These are phyloP conservation scores for Phyllosticta citribraziliensis DNA, from an alignment of 2,329 filamentous ascomycete species.

Conservation along the genomic window DNA sequence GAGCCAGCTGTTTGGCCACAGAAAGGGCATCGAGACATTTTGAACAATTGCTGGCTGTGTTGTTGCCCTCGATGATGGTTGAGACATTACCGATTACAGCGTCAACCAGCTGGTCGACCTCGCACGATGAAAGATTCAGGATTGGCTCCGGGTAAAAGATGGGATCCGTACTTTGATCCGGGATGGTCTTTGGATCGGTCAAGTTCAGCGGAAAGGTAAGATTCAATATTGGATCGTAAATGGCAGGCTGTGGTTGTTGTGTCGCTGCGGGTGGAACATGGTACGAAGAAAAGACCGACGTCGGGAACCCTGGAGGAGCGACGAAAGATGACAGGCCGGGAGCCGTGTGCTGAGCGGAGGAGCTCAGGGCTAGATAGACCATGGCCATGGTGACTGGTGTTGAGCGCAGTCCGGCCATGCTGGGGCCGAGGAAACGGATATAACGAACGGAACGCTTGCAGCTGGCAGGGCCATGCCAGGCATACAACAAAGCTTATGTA, in stretches of 20 bases:
- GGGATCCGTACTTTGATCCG: slow-evolving; percentile 39
- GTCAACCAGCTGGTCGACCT: slow-evolving; percentile 34
- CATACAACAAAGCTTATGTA: background rate
- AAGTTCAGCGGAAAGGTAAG: slow-evolving; percentile 45
- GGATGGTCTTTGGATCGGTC: slow-evolving; percentile 45
- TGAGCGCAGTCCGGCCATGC: background rate
- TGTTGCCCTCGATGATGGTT: slow-evolving; percentile 33
- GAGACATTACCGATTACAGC: slow-evolving; percentile 36
- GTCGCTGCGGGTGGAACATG: slow-evolving; percentile 36
- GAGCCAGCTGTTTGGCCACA: slow-evolving; percentile 42
- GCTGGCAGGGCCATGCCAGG: background rate
- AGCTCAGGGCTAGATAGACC: background rate
- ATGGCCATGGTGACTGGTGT: slow-evolving; percentile 31
- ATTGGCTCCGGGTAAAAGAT: slow-evolving; percentile 40
- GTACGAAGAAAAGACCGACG: slow-evolving; percentile 42
- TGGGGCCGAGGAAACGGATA: background rate
- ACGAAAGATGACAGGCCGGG: slow-evolving; percentile 31
- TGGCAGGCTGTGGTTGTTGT: slow-evolving; percentile 43
- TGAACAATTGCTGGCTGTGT: slow-evolving; percentile 36
- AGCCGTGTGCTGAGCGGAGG: slow-evolving; percentile 6
- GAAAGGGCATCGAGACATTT: slow-evolving; percentile 44
- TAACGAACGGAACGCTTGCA: background rate
- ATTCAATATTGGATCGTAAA: slow-evolving; percentile 46
- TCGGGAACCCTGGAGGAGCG: slow-evolving; percentile 41
- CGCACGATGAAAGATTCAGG: slow-evolving; percentile 34